Evolutionary conservation across 2,329 filamentous ascomycete genomes (phyloP), one percentile per base, ranked within the genome.

Genomic region (Dendryphion nanum): DNA sequence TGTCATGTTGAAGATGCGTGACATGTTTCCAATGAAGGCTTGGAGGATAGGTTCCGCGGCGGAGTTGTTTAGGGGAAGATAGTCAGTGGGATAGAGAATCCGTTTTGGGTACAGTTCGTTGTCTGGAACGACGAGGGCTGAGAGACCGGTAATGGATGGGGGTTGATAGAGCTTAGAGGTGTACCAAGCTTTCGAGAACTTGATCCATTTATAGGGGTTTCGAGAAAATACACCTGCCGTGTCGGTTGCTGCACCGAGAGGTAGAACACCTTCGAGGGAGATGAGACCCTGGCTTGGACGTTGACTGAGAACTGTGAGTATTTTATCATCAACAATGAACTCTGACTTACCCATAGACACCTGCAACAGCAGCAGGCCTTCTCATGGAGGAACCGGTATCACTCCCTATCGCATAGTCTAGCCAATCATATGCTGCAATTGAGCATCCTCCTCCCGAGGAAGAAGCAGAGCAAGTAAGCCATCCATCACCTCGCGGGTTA

Each of bases 311-410:
- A 10, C n/a, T 10, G 23, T 26, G n/a, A 26, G 23, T n/a, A 26
- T n/a, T n/a, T n/a, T n/a, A n/a, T n/a, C n/a, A n/a, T n/a, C n/a
- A n/a, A n/a, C n/a, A n/a, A n/a, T n/a, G n/a, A n/a, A n/a, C n/a
- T n/a, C n/a, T n/a, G n/a, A 37, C 39, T 13, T 29, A 42, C 44
- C 71, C 74, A 23, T 71, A 75, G 0, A 71, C 41, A 1, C 73
- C 74, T 16, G 70, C 62, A 1, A 63, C 55, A 0, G 57, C 60
- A 2, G 71, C 68, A 0, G 74, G 74, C 1, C 69, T 64, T n/a
- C 73, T 64, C 37, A 76, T 72, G 4, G 64, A 69, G 4, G 69
- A 69, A 3, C 69, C 72, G 2, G 72, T 76, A 39, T 73, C 71
- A 17, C 59, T 68, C 1, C 70, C 70, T 14, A 73, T 52, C 4